phyloP scores from a whole-genome alignment of 306 rosid genomes.

The Fragaria nilgerrensis region DNA sequence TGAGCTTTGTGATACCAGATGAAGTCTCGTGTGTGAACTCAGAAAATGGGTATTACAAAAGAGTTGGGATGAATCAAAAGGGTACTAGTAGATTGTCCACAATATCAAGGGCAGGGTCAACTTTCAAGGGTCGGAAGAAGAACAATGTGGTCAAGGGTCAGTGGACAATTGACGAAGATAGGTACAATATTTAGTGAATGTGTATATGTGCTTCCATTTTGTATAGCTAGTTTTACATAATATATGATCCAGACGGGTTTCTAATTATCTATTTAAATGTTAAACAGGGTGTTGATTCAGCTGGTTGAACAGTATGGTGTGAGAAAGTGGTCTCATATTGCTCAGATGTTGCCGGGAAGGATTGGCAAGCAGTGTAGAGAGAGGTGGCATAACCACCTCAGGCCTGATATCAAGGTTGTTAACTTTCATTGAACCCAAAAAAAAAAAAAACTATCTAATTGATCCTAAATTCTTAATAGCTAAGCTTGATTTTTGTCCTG shows the following conservation, averaged over 20 bases:
- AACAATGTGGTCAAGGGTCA: constrained; percentile 75
- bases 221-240: not conserved
- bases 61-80: constrained; percentile 35
- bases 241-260: not conserved
- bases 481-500: not conserved
- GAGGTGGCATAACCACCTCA: constrained; percentile 95
- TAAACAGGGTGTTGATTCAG: constrained; percentile 62
- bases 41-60: constrained; percentile 41
- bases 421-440: not conserved
- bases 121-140: constrained; percentile 52
- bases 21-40: constrained; percentile 63
- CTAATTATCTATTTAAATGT: not conserved
- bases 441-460: not conserved
- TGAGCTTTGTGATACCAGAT: constrained; percentile 56
- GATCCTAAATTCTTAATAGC: not conserved
- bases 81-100: constrained; percentile 27
- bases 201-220: not conserved
- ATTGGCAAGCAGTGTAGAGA: constrained; percentile 97
- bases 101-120: constrained; percentile 29
- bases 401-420: constrained; percentile 91
- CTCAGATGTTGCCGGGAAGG: constrained; percentile 85
- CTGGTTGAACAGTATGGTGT: constrained; percentile 78
- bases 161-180: constrained; percentile 88
- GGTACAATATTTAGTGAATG: constrained; percentile 34
- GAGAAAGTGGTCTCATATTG: constrained; percentile 94